Base-by-base conservation (phyloP, 225 moss, liverwort and hornwort genomes). In the Marchantia polymorpha region DNA sequence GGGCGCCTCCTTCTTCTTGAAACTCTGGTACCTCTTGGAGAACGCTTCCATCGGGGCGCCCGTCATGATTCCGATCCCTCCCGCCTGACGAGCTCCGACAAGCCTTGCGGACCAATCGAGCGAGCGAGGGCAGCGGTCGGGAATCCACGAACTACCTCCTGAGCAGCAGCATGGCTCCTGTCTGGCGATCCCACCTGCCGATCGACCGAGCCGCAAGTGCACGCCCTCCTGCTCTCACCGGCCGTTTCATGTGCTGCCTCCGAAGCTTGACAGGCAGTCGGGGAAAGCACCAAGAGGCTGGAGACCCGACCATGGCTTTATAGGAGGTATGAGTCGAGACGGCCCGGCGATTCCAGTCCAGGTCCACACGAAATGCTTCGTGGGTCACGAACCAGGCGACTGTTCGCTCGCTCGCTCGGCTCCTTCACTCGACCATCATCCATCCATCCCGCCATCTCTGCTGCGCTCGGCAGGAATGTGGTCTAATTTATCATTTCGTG, bases 41-140 rank as follows among this genome's bases (percentile, higher is more conserved):
- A 59, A 20, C 80, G 61, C 64, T 81, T 81, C 55, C 54, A 74
- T 48, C 49, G 64, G 50, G 20, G 78, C 54, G 39, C 13, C 39
- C 76, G 60, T 76, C 76, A 76, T 76, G 39, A 8, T 61, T 22
- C 16, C 60, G 56, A 75, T 58, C 52, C 52, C 27, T 29, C 64
- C 16, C n/a, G n/a, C 31, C 30, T 20, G 7, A 25, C 26, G 5
- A 39, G 39, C n/a, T n/a, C n/a, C n/a, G n/a, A n/a, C n/a, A n/a
- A n/a, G n/a, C 14, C 4, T 19, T 73, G 73, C 73, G 26, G 52
- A 55, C 23, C 75, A 13, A 59, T 14, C 51, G 46, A 12, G 22
- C 27, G 15, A 31, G 1, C 14, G 39, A 64, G 23, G 23, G 61
- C 0, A 17, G 9, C 61, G 4, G 7, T 27, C 0, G 64, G 64